phyloP scores from a whole-genome alignment of 202 grass and related monocot species.

The Sporobolus alterniflorus region DNA sequence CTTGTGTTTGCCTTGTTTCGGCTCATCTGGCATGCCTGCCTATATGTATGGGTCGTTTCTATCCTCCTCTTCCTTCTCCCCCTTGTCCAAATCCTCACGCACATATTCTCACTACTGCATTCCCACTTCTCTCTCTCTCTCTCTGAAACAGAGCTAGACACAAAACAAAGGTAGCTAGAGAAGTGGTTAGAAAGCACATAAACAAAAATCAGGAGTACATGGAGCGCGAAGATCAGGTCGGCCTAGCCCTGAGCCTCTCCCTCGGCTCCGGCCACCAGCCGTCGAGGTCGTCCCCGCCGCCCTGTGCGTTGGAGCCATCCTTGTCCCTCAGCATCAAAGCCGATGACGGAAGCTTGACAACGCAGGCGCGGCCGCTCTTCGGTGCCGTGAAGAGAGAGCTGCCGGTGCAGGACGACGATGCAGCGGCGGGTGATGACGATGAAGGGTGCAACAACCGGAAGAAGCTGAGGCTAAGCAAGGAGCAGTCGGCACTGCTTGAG shows the following conservation, averaged over 20 bases:
- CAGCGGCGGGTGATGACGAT: conserved; percentile 34
- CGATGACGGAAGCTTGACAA: not conserved
- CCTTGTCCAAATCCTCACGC: not conserved
- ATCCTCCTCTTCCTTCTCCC: conserved; percentile 6
- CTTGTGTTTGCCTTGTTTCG: not conserved
- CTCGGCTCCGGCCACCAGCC: conserved; percentile 26
- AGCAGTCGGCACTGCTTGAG: conserved; percentile 67
- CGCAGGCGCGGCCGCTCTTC: not conserved
- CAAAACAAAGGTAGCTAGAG: not conserved
- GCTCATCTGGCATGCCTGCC: conserved; percentile 17
- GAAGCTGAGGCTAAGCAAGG: conserved; percentile 68
- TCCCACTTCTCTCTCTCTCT: not conserved
- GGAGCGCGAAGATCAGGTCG: conserved; percentile 45
- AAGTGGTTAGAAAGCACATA: conserved; percentile 1
- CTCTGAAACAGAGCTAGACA: not conserved
- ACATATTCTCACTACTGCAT: not conserved
- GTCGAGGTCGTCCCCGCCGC: not conserved
- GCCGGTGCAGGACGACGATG: conserved; percentile 21
- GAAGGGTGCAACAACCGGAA: conserved; percentile 60
- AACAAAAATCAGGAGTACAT: not conserved
- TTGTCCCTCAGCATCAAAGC: conserved; percentile 37
- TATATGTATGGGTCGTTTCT: conserved; percentile 37
- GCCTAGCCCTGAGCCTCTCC: conserved; percentile 49
- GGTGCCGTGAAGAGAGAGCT: conserved; percentile 57
- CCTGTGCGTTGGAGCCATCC: conserved; percentile 20